Conservation (phyloP, 2,329 filamentous ascomycete species). For the Rhinocladiella similis region DNA sequence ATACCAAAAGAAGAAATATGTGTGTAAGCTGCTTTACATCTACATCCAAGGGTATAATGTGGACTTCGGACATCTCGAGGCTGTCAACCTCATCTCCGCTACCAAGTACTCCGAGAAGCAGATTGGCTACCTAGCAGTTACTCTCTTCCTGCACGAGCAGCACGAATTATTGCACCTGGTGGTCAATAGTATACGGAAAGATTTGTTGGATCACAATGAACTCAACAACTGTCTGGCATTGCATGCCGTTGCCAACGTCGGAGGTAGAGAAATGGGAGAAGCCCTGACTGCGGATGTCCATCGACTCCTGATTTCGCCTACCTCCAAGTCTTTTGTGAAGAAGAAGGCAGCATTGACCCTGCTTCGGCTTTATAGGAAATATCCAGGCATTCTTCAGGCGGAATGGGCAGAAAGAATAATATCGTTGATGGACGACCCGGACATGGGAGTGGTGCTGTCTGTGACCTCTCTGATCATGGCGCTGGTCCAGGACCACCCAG, state of each 20-base stretch:
- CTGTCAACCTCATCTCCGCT: slow-evolving; percentile 94
- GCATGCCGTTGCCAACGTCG: slow-evolving; percentile 97
- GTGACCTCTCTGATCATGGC: slow-evolving; percentile 96
- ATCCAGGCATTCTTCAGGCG: slow-evolving; percentile 87
- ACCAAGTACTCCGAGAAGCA: slow-evolving; percentile 99
- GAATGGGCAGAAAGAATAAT: slow-evolving; percentile 98
- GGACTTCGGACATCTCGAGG: slow-evolving; percentile 97
- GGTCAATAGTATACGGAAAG: slow-evolving; percentile 97
- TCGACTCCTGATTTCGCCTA: slow-evolving; percentile 86
- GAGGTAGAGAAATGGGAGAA: slow-evolving; percentile 95
- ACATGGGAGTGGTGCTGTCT: slow-evolving; percentile 91
- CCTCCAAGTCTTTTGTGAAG: slow-evolving; percentile 96
- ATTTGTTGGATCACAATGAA: slow-evolving; percentile 91
- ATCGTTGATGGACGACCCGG: slow-evolving; percentile 95
- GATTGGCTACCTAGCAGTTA: slow-evolving; percentile 97
- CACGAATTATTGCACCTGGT: slow-evolving; percentile 95
- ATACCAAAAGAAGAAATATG: slow-evolving; percentile 99
- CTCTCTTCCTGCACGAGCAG: slow-evolving; percentile 92
- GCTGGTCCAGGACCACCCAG: slow-evolving; percentile 87
- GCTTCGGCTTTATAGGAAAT: slow-evolving; percentile 89
- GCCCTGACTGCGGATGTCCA: slow-evolving; percentile 90
- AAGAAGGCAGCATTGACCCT: slow-evolving; percentile 97
- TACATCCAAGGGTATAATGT: slow-evolving; percentile 99
- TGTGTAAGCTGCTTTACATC: slow-evolving; percentile 99
- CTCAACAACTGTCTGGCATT: slow-evolving; percentile 95